phyloP scores from a whole-genome alignment of 2,329 filamentous ascomycete genomes.

The Lachnum nothofagi region DNA sequence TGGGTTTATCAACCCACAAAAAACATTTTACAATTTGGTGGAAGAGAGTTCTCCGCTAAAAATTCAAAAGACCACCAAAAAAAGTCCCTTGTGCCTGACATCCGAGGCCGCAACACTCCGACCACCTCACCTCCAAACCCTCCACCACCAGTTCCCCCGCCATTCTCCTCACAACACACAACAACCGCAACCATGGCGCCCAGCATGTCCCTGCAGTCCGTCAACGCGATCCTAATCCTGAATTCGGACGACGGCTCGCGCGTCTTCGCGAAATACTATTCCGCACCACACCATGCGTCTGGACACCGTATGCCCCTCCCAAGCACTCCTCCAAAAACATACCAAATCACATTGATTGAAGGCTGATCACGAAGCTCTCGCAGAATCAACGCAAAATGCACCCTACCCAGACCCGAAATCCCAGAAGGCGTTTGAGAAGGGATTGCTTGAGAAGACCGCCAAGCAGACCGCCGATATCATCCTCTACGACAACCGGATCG shows the following conservation, averaged over 20 bases:
- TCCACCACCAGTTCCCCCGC: background rate
- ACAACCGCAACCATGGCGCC: constrained; percentile 55
- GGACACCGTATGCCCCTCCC: constrained; percentile 18
- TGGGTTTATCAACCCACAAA: too few relatives aligned
- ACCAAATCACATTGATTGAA: too few relatives aligned
- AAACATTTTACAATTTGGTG: too few relatives aligned
- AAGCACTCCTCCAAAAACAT: background rate
- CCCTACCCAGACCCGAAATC: constrained; percentile 87
- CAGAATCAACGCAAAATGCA: constrained; percentile 47
- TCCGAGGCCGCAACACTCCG: background rate
- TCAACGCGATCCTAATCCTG: constrained; percentile 74
- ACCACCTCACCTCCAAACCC: background rate
- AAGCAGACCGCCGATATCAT: constrained; percentile 96
- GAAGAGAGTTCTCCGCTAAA: too few relatives aligned
- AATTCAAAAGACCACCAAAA: too few relatives aligned
- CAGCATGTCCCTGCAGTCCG: constrained; percentile 68
- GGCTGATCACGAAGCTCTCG: constrained; percentile 10
- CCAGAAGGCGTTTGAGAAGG: constrained; percentile 96
- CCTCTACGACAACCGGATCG: constrained; percentile 91
- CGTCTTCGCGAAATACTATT: constrained; percentile 93
- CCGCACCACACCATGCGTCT: constrained; percentile 55
- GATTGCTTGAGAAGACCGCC: constrained; percentile 87
- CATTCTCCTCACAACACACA: background rate
- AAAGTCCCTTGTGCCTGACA: background rate
- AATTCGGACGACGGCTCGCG: constrained; percentile 82